Percentiles rank a stretch among this genome's conserved stretches.
Evolutionary conservation across 2,329 filamentous ascomycete species (phyloP).

Genomic region (Cladorrhinum sp.): DNA sequence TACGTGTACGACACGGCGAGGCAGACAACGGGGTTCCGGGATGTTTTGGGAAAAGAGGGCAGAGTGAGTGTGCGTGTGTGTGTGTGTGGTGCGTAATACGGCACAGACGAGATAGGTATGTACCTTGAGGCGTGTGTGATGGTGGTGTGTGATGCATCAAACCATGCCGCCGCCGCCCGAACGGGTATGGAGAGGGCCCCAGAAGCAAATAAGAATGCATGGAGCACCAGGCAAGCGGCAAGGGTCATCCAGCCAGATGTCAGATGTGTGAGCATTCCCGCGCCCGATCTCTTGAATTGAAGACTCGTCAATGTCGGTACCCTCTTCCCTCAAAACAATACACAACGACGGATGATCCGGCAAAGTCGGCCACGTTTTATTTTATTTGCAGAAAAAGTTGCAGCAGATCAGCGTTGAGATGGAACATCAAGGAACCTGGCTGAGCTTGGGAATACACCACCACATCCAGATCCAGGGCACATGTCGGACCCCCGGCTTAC

Average conservation of each 20-base stretch:
- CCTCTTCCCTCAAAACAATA: background rate
- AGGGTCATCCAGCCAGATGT: background rate
- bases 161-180: background rate
- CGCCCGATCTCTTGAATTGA: background rate
- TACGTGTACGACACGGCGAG: background rate
- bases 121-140: background rate
- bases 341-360: background rate
- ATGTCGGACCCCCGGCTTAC: background rate
- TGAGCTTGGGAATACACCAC: background rate
- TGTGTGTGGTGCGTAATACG: background rate
- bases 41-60: background rate
- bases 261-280: background rate
- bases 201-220: background rate
- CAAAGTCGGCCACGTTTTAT: background rate
- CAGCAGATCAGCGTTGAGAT: background rate
- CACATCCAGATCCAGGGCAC: background rate
- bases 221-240: background rate
- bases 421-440: background rate
- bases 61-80: too few relatives aligned
- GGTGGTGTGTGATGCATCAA: background rate
- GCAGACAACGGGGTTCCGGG: background rate
- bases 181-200: background rate
- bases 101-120: background rate
- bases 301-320: background rate
- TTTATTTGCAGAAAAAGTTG: background rate